Evolutionary conservation across 371 early-diverging fungal genomes (phyloP), one percentile per base, ranked within the genome.

Genomic region (Mucor lusitanicus): DNA sequence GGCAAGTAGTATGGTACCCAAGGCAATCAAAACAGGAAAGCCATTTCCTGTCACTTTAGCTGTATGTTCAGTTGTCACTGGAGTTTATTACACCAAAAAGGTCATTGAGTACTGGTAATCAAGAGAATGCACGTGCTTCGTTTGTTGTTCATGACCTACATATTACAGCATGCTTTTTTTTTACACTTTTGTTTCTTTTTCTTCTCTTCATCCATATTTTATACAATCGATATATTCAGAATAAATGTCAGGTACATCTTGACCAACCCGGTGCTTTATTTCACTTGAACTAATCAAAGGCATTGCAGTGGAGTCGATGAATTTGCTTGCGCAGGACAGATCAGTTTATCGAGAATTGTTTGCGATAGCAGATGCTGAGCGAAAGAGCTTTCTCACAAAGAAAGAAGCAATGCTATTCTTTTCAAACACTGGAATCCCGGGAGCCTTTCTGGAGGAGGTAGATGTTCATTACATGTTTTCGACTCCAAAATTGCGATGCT

Each of bases 381-480:
- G 27, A 32, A 63, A 63, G 15, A 23, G 28, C 6, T 68, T 68
- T 42, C 35, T 68, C 6, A 12, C 25, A 1, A 58, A 63, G 35
- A 44, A 46, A 2, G 81, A 83, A 42, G 93, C 93, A 7, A 91
- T 89, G 5, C 81, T 86, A 9, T 92, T 94, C 70, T 84, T 94
- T 70, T 82, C 83, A 61, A 90, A 89, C 65, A 91, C 92, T 12
- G 78, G 83, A 15, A 80, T 95, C 0, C 79, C 90, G 0, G 79
- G 83, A 21, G 70, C 72, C 3, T 72, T 80, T 15, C 81, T 95
- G 27, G 84, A 87, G 44, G 84, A 89, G 83, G 91, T 87, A 81
- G 58, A 25, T 11, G 33, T 54, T 0, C 27, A 28, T 13, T 54
- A 53, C 15, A 53, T 9, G 33, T 1, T 23, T 7, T 48, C 12